These are phyloP conservation scores for maize (Zea mays) DNA, from an alignment of 176 grass and related monocot genomes.

Conservation along the genomic window Zm-B73-REFERENCE-NAM-5.0 NC_050097.1:204551501-204552000, in stretches of 20 bases:
- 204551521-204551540: constrained; percentile 50
- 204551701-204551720: constrained; percentile 30
- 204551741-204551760: constrained; percentile 59
- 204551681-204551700: constrained; percentile 65
- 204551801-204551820: constrained; percentile 59
- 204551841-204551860: constrained; percentile 53
- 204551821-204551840: constrained; percentile 66
- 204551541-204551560: constrained; percentile 46
- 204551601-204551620: constrained; percentile 41
- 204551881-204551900: constrained; percentile 51
- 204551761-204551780: neutral
- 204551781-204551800: constrained; percentile 39
- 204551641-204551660: constrained; percentile 63
- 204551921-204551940: constrained; percentile 52
- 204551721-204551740: constrained; percentile 32
- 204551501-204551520: constrained; percentile 8
- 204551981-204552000: constrained; percentile 39
- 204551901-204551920: constrained; percentile 8
- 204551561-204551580: neutral
- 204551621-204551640: constrained; percentile 29
- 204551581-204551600: constrained; percentile 58
- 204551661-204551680: constrained; percentile 65
- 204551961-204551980: constrained; percentile 44
- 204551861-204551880: constrained; percentile 18
- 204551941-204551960: neutral